Evolutionary conservation across 2,329 filamentous ascomycete genomes (phyloP), one percentile per base, ranked within the genome.

Genomic region (Phyllosticta citribraziliensis): DNA sequence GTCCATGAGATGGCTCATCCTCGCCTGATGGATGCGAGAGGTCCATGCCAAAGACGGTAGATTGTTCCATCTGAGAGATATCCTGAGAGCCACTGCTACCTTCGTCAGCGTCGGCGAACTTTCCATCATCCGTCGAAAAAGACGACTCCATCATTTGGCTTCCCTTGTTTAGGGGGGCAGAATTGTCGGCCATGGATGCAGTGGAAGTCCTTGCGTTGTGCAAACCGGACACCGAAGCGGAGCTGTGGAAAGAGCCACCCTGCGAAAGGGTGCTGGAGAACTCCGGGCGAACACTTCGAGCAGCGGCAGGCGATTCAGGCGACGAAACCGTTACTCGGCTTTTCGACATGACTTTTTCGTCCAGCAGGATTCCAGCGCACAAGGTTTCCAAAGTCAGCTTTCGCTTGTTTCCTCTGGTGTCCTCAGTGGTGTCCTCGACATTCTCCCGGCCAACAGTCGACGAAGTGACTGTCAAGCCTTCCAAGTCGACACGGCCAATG

Each of bases 361-460:
- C 55, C 52, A 62, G 14, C 20, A 62, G 52, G 27, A 89, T 71
- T 65, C 81, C 82, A 14, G 85, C 86, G 22, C 82, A 81, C 33
- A 90, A 82, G 57, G 82, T 82, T 17, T 82, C 80, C n/a, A 89
- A 74, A 17, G 79, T 81, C 56, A 89, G 76, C 62, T 85, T 82
- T 24, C 86, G 80, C 70, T 88, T 88, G 40, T 47, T 22, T 86
- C 86, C 62, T 85, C 78, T 69, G 83, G 87, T 24, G 78, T 52
- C 24, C 54, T 24, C 63, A 55, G 22, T 35, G 55, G 11, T 58
- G 61, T 17, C 59, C 47, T n/a, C 54, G 63, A 55, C 67, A 69
- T 20, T 60, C 40, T 5, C 67, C 61, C 47, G 63, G 63, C 27
- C 69, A 66, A 55, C 64, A 6, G 68, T 47, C 17, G 40, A 47